Evolutionary conservation across 768 basidiomycete genomes (phyloP), one percentile per base, ranked within the genome.

Genomic region (Lactarius hengduanensis): DNA sequence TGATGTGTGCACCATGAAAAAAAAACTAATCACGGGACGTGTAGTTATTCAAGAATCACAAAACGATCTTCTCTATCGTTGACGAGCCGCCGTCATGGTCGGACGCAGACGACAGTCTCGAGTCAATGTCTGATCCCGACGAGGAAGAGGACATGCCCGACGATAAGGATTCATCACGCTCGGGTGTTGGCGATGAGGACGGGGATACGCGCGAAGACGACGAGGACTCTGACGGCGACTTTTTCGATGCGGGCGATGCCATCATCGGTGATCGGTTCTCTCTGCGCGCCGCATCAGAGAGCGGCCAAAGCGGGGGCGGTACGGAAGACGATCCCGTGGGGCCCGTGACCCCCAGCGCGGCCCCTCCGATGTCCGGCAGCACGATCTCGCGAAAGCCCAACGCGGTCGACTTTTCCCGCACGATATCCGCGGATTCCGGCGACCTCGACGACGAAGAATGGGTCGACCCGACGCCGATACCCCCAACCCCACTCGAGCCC

Each of bases 51-150:
- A 73, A 74, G 32, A 73, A 73, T 9, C 78, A 80, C 54, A 85
- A 87, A 73, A 80, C 86, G 43, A 92, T 96, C 62, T 94, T 98
- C 70, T 87, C 91, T 0, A 83, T 98, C 4, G 91, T 92, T 68
- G 90, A 95, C 47, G 92, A 94, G 69, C 92, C 90, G 1, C 94
- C 94, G 1, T 83, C 82, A 5, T 97, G 94, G 94, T 83, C 80
- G 0, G 89, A 90, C 73, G 85, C 82, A 11, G 92, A 92, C 65
- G 90, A 89, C 69, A 82, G 88, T 0, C 76, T 95, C 26, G 90
- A 93, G 72, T 91, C 89, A 5, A 86, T 96, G 28, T 94, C 92
- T 10, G 94, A 88, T 69, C 85, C 85, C 0, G 86, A 91, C 63
- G 84, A 90, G 68, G 88, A 89, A 57, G 75, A 86, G 69, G 85